A percentile compares a stretch with the other conserved stretches of the same genome.
These are phyloP conservation scores for Bretziella fagacearum DNA, from an alignment of 2,329 filamentous ascomycete genomes.

Conservation along the genomic window DNA sequence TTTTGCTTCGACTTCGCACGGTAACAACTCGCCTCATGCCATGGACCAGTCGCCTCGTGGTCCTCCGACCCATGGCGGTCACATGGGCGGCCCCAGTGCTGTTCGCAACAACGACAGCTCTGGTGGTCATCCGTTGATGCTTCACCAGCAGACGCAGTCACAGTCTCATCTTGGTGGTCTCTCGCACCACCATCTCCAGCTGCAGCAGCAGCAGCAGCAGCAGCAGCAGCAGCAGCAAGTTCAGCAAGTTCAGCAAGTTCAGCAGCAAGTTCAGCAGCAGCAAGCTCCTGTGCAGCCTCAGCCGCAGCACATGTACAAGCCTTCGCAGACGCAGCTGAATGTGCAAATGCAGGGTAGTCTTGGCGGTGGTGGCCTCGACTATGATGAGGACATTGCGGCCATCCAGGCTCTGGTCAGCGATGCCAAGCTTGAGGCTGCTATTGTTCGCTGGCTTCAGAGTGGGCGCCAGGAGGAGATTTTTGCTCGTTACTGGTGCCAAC, in stretches of 20 bases:
- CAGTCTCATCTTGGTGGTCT: slow-evolving; percentile 45
- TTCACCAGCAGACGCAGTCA: slow-evolving; percentile 31
- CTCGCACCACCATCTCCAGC: slow-evolving; percentile 23
- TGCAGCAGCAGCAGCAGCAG: slow-evolving; percentile 26
- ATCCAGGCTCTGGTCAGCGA: slow-evolving; percentile 47
- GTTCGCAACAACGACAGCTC: neutral
- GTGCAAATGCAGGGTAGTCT: slow-evolving; percentile 9
- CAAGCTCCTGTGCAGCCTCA: slow-evolving; percentile 13
- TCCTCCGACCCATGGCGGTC: slow-evolving; percentile 17
- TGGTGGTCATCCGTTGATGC: slow-evolving; percentile 19
- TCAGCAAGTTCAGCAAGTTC: slow-evolving; percentile 29
- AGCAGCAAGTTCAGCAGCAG: slow-evolving; percentile 26
- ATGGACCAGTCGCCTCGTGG: slow-evolving; percentile 14
- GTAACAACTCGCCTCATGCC: slow-evolving; percentile 14
- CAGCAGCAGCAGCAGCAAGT: slow-evolving; percentile 22
- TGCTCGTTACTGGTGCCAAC: slow-evolving; percentile 23
- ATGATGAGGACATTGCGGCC: slow-evolving; percentile 34
- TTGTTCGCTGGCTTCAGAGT: slow-evolving; percentile 51
- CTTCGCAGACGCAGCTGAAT: slow-evolving; percentile 17
- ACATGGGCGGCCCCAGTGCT: slow-evolving; percentile 10
- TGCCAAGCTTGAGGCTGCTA: slow-evolving; percentile 43
- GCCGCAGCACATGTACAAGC: slow-evolving; percentile 14
- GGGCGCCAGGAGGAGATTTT: slow-evolving; percentile 47
- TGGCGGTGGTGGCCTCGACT: neutral
- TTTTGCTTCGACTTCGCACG: slow-evolving; percentile 12